phyloP scores from a whole-genome alignment of 352 stramenopile species.

The Phytophthora europaea region DNA sequence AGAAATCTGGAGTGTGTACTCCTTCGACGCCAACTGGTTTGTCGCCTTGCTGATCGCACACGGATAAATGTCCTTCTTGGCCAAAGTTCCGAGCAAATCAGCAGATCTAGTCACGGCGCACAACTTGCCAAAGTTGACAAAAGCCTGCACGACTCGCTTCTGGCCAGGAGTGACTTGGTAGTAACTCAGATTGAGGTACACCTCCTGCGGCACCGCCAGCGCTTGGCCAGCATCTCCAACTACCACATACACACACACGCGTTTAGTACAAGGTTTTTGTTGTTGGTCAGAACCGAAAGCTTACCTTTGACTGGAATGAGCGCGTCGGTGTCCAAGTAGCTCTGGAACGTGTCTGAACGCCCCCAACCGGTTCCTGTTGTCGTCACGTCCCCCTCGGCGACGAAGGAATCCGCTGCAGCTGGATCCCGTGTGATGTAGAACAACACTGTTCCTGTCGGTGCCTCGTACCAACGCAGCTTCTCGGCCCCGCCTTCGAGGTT shows the following conservation, averaged over 20 bases:
- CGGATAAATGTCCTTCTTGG: conserved; percentile 72
- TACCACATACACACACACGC: conserved; percentile 26
- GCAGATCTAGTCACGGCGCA: conserved; percentile 77
- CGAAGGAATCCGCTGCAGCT: conserved; percentile 66
- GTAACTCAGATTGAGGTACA: conserved; percentile 84
- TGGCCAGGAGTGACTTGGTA: conserved; percentile 75
- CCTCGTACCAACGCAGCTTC: conserved; percentile 92
- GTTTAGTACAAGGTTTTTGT: conserved; percentile 8
- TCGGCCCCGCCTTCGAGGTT: conserved; percentile 81
- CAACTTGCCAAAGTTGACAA: conserved; percentile 77
- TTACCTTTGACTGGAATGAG: conserved; percentile 83
- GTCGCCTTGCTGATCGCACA: conserved; percentile 78
- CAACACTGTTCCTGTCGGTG: conserved; percentile 70
- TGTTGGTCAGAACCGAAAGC: background rate
- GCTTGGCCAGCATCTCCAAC: conserved; percentile 50
- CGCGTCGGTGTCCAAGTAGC: conserved; percentile 67
- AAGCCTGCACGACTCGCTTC: conserved; percentile 74
- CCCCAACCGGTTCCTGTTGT: conserved; percentile 64
- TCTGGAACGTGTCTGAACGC: conserved; percentile 55
- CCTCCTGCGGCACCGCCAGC: conserved; percentile 70
- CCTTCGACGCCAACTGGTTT: conserved; percentile 63
- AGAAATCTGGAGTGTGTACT: conserved; percentile 91
- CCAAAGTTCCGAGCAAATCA: conserved; percentile 71
- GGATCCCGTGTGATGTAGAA: conserved; percentile 92
- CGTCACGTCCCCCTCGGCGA: conserved; percentile 38